Evolutionary conservation across 2,329 filamentous ascomycete species (phyloP).

Genomic region (Tympanopsis confertula): DNA sequence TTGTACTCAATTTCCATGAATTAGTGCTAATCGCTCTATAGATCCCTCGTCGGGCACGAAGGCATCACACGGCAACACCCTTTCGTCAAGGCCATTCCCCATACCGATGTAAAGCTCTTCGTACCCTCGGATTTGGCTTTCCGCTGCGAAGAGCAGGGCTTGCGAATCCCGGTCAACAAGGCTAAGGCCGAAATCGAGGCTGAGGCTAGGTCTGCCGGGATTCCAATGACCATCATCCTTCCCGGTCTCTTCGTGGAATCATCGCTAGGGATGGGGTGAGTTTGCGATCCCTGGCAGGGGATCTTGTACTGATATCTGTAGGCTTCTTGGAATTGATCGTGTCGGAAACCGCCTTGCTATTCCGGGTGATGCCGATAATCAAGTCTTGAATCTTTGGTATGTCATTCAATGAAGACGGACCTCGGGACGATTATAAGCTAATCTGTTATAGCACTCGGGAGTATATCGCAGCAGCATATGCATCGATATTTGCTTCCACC

Average conservation of each 20-base stretch:
- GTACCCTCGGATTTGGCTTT: constrained; percentile 14
- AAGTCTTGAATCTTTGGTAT: constrained; percentile 9
- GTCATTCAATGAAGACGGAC: too few species aligned
- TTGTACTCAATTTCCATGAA: constrained; percentile 2
- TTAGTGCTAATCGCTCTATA: constrained; percentile 2
- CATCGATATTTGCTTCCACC: background rate
- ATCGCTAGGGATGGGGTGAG: constrained; percentile 9
- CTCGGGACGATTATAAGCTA: too few species aligned
- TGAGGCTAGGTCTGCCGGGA: constrained; percentile 10
- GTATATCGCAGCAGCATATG: background rate
- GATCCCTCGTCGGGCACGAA: constrained; percentile 13
- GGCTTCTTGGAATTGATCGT: constrained; percentile 9
- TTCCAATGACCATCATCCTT: constrained; percentile 10
- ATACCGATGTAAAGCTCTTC: constrained; percentile 13
- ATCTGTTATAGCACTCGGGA: background rate
- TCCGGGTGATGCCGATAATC: constrained; percentile 11
- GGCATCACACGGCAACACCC: constrained; percentile 9
- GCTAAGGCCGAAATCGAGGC: constrained; percentile 11
- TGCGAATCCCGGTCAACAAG: constrained; percentile 10
- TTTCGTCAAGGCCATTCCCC: constrained; percentile 14
- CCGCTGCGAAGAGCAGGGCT: constrained; percentile 10
- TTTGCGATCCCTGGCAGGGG: background rate
- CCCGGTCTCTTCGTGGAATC: constrained; percentile 14
- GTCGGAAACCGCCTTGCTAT: constrained; percentile 8
- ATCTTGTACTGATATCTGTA: constrained; percentile 3